Conservation (phyloP, 495 filamentous ascomycete genomes). For the Aspergillus olivimuriae region DNA sequence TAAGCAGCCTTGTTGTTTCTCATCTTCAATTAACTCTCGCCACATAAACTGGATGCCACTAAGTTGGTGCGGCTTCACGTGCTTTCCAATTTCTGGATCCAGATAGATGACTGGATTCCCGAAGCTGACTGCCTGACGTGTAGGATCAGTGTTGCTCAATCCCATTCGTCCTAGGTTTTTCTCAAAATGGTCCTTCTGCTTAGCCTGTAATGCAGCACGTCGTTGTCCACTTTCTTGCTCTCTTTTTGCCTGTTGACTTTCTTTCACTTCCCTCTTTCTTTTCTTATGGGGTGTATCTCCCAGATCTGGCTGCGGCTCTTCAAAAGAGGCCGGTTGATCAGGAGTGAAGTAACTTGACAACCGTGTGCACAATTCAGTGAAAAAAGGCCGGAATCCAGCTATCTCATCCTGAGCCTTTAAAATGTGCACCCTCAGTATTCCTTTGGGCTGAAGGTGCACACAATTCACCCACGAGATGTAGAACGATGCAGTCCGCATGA, state of each 20-base stretch:
- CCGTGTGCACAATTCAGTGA: constrained; percentile 18
- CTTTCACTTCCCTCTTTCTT: constrained; percentile 41
- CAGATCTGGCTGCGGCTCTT: background rate
- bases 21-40: constrained; percentile 64
- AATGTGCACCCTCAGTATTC: constrained; percentile 15
- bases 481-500: constrained; percentile 29
- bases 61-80: constrained; percentile 56
- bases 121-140: constrained; percentile 61
- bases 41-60: constrained; percentile 83
- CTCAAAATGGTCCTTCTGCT: constrained; percentile 43
- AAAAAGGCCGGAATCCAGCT: constrained; percentile 13
- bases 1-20: constrained; percentile 64
- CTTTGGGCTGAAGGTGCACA: constrained; percentile 11
- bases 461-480: constrained; percentile 38
- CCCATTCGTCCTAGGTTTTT: constrained; percentile 30
- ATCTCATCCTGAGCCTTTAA: constrained; percentile 13
- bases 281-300: constrained; percentile 28
- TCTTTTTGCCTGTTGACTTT: constrained; percentile 38
- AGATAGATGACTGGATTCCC: constrained; percentile 56
- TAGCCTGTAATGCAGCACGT: constrained; percentile 40
- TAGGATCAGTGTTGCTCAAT: constrained; percentile 32
- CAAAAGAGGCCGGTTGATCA: background rate
- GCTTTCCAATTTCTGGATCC: constrained; percentile 35
- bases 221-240: constrained; percentile 40
- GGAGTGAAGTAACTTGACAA: constrained; percentile 11